These are phyloP conservation scores for Blastobotrys niveus DNA, from an alignment of 1,139 yeast species.

Conservation along the genomic window DNA sequence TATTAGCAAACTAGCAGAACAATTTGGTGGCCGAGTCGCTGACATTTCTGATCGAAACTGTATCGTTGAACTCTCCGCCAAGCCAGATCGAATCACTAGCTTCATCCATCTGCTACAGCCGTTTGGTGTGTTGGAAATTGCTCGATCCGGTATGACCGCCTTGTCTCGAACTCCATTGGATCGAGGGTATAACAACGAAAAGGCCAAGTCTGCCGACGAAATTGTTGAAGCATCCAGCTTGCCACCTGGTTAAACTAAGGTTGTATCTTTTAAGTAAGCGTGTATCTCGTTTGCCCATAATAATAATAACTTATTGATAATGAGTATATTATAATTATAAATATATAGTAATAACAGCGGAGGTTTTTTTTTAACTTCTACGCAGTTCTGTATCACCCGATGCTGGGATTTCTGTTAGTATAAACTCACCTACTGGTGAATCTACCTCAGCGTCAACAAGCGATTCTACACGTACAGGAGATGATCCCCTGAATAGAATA, in stretches of 20 bases:
- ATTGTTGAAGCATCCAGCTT: conserved; percentile 43
- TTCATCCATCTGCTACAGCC: conserved; percentile 88
- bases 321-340: not conserved
- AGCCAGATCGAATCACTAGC: conserved; percentile 82
- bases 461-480: conserved; percentile 29
- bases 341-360: not conserved
- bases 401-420: conserved; percentile 29
- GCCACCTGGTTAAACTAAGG: conserved; percentile 83
- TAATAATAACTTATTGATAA: not conserved
- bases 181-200: conserved; percentile 41
- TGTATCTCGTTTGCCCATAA: not conserved
- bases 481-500: conserved; percentile 28
- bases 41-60: conserved; percentile 93
- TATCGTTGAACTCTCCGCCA: conserved; percentile 88
- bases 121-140: conserved; percentile 91
- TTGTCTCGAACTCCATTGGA: conserved; percentile 90
- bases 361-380: not conserved
- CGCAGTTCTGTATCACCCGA: conserved; percentile 12
- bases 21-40: conserved; percentile 88
- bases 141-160: conserved; percentile 98
- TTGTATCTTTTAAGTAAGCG: no score
- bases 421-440: conserved; percentile 40
- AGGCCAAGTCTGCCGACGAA: conserved; percentile 56
- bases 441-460: conserved; percentile 35
- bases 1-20: conserved; percentile 69